Conservation (phyloP, 495 filamentous ascomycete genomes). For the Penicillium longicatenatum region DNA sequence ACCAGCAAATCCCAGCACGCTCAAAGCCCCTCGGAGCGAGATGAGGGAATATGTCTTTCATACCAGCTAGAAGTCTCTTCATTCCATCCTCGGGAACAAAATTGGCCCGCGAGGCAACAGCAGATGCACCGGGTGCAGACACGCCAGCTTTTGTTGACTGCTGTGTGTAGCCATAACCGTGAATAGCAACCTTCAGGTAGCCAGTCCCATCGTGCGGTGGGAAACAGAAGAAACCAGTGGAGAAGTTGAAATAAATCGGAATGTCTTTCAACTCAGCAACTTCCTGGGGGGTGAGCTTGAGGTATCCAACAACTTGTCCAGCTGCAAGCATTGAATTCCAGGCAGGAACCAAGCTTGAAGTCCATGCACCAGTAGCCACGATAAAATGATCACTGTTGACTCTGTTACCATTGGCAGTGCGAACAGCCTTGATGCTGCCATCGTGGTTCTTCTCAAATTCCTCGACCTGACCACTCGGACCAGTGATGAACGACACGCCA, state of each 20-base stretch:
- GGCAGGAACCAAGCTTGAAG: conserved; percentile 65
- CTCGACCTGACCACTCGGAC: conserved; percentile 29
- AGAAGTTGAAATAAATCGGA: conserved; percentile 76
- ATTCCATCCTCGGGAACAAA: conserved; percentile 58
- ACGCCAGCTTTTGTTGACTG: conserved; percentile 17
- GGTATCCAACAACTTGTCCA: conserved; percentile 73
- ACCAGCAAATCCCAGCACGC: conserved; percentile 77
- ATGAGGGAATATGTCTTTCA: conserved; percentile 60
- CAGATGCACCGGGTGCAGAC: conserved; percentile 25
- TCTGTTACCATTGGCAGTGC: conserved; percentile 40
- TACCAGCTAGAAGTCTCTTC: conserved; percentile 53
- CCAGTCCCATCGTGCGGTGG: conserved; percentile 53
- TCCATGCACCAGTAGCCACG: conserved; percentile 84
- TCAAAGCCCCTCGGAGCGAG: conserved; percentile 61
- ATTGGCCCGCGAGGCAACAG: conserved; percentile 30
- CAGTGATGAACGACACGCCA: conserved; percentile 36
- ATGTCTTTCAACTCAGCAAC: conserved; percentile 55
- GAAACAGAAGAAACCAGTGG: conserved; percentile 74
- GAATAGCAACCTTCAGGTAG: conserved; percentile 71
- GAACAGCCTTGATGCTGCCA: conserved; percentile 22
- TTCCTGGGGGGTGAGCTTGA: conserved; percentile 65
- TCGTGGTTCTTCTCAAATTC: conserved; percentile 39
- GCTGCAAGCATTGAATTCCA: conserved; percentile 67
- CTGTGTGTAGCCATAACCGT: conserved; percentile 69
- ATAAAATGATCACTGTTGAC: conserved; percentile 67